A percentile compares a stretch with the other conserved stretches of the same genome.
Evolutionary conservation across 2,329 filamentous ascomycete genomes (phyloP).

Genomic region (Fusarium concolor): DNA sequence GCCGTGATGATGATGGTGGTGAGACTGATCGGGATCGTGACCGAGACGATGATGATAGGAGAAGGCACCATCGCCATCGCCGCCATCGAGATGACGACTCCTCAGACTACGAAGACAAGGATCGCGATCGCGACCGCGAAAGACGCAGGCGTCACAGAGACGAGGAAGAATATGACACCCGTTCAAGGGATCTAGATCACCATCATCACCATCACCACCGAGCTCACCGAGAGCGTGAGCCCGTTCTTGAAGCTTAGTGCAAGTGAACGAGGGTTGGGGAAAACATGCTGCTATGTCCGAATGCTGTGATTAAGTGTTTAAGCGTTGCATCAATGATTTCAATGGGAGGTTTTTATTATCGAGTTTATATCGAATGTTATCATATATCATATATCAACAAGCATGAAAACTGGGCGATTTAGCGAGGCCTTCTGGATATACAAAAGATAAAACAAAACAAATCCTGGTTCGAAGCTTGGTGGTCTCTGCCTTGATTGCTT

Average conservation of each 20-base stretch:
- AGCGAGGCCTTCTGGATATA: constrained; percentile 32
- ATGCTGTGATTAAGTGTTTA: constrained; percentile 7
- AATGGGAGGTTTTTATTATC: constrained; percentile 5
- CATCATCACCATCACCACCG: constrained; percentile 52
- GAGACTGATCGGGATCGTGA: constrained; percentile 48
- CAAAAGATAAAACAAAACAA: constrained; percentile 27
- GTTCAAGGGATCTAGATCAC: constrained; percentile 48
- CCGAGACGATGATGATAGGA: constrained; percentile 46
- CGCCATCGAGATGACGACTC: constrained; percentile 45
- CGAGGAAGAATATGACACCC: constrained; percentile 45
- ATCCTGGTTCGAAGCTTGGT: background rate
- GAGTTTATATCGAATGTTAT: constrained; percentile 19
- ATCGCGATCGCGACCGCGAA: constrained; percentile 54
- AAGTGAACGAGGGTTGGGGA: constrained; percentile 1
- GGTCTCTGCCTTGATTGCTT: background rate
- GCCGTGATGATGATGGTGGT: constrained; percentile 48
- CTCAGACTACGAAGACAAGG: constrained; percentile 50
- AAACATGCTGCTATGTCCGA: background rate
- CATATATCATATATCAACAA: constrained; percentile 22
- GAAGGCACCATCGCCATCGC: constrained; percentile 42
- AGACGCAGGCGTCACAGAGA: constrained; percentile 48
- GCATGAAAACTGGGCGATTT: constrained; percentile 27
- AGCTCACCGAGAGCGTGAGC: constrained; percentile 49
- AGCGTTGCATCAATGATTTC: constrained; percentile 31
- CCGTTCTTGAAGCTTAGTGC: constrained; percentile 34